phyloP scores from a whole-genome alignment of 225 moss, liverwort and hornwort species.

The Asterella californica region DNA sequence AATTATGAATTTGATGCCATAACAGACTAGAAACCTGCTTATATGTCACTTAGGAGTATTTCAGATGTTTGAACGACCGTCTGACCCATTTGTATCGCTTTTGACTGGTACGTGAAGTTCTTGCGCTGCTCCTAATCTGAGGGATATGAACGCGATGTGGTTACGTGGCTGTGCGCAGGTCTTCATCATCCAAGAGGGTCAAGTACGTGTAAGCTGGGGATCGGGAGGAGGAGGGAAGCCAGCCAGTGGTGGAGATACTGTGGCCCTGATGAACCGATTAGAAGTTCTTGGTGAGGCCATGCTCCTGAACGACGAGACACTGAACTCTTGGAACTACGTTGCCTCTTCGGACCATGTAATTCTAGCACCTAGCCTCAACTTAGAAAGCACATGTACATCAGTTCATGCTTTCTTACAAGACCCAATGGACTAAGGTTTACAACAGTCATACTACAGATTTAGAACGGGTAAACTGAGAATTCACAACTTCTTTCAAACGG shows the following conservation, averaged over 20 bases:
- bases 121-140: not conserved
- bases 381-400: not conserved
- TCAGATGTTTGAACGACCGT: not conserved
- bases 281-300: conserved; percentile 86
- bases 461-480: not conserved
- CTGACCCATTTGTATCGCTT: not conserved
- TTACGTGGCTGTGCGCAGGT: conserved; percentile 14
- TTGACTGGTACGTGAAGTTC: not conserved
- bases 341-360: conserved; percentile 94
- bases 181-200: conserved; percentile 79
- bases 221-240: conserved; percentile 57
- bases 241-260: conserved; percentile 66
- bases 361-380: conserved; percentile 24
- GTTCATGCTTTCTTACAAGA: not conserved
- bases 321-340: conserved; percentile 80
- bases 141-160: not conserved
- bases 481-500: not conserved
- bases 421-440: not conserved
- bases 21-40: not conserved
- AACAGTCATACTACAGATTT: not conserved
- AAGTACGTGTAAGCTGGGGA: conserved; percentile 80
- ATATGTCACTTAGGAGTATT: not conserved
- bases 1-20: not conserved
- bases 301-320: conserved; percentile 76
- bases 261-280: conserved; percentile 79